Evolutionary conservation across 2,329 filamentous ascomycete genomes (phyloP).

Genomic region (Biscogniauxia mediterranea): DNA sequence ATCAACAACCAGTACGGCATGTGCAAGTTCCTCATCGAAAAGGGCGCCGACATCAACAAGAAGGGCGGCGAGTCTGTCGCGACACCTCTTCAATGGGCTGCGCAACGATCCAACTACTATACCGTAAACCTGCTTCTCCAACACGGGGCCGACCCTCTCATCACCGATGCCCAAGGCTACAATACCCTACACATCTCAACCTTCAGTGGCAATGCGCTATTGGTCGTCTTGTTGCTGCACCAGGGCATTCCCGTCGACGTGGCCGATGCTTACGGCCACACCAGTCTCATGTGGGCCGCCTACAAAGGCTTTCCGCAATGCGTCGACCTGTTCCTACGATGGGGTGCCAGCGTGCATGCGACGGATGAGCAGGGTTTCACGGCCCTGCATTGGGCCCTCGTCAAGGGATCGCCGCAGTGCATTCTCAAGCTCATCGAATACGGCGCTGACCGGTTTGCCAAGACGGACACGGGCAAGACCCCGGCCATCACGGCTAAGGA

Average conservation of each 20-base stretch:
- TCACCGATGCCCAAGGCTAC: conserved; percentile 93
- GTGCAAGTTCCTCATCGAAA: conserved; percentile 87
- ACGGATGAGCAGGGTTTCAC: conserved; percentile 92
- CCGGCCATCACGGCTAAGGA: conserved; percentile 82
- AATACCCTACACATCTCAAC: conserved; percentile 97
- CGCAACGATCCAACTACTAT: conserved; percentile 95
- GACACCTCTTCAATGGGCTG: conserved; percentile 94
- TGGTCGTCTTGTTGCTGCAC: conserved; percentile 86
- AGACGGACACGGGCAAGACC: conserved; percentile 87
- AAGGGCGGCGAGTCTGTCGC: conserved; percentile 95
- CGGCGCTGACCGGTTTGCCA: conserved; percentile 87
- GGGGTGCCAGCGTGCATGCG: conserved; percentile 91
- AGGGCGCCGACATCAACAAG: conserved; percentile 86
- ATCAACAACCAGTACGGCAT: conserved; percentile 99
- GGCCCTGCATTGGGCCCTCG: conserved; percentile 91
- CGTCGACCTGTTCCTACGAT: conserved; percentile 87
- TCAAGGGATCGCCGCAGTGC: conserved; percentile 86
- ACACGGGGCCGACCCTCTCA: conserved; percentile 86
- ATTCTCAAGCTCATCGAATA: conserved; percentile 95
- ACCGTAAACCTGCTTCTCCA: conserved; percentile 89
- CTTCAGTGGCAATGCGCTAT: conserved; percentile 91
- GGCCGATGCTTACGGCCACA: conserved; percentile 85
- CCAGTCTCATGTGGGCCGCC: conserved; percentile 95
- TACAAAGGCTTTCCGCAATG: conserved; percentile 95
- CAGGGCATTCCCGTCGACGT: conserved; percentile 95